Evolutionary conservation across 2,329 filamentous ascomycete species (phyloP), one percentile per base, ranked within the genome.

Genomic region (Boeremia lycopersici): DNA sequence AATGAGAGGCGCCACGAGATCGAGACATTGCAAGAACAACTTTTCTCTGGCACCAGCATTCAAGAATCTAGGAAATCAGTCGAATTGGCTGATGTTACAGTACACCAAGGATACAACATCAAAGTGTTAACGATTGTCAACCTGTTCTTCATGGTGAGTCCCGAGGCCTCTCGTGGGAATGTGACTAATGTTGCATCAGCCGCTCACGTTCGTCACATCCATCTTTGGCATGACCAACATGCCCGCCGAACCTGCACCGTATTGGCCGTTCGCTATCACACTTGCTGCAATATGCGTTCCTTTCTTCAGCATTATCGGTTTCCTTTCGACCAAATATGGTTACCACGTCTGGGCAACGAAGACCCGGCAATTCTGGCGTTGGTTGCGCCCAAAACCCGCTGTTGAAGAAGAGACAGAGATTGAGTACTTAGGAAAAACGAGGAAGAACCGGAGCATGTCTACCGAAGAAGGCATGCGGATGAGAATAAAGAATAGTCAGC

Each of bases 11-110:
- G 83, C 15, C 80, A 79, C 45, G 83, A 86, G 64, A 84, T 86
- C 41, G 74, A 80, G 46, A 82, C 79, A 4, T 67, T 88, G 53
- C 75, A 85, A 47, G 84, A 87, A 55, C 84, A 87, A 67, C 78
- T 88, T 0, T 88, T 87, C 69, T 82, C 78, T 31, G 85, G 85
- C 2, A 87, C 84, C n/a, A 81, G 78, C 2, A 85, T 88, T 50
- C 81, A 85, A 62, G 85, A 87, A 67, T 82, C 79, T 35, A 74
- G 85, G 12, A 81, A 85, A 60, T 84, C 82, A 13, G 85, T 88
- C 31, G 84, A 87, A 53, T 68, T 79, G 42, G 75, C 78, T 1
- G 77, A 78, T 40, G 80, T 81, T 11, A 81, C 80, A 0, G 78
- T 82, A 17, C 74, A 81, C 51, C 85, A 88, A 66, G 84, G 85